Evolutionary conservation across 2,329 filamentous ascomycete species (phyloP), one percentile per base, ranked within the genome.

Genomic region (Ophiostoma quercus): DNA sequence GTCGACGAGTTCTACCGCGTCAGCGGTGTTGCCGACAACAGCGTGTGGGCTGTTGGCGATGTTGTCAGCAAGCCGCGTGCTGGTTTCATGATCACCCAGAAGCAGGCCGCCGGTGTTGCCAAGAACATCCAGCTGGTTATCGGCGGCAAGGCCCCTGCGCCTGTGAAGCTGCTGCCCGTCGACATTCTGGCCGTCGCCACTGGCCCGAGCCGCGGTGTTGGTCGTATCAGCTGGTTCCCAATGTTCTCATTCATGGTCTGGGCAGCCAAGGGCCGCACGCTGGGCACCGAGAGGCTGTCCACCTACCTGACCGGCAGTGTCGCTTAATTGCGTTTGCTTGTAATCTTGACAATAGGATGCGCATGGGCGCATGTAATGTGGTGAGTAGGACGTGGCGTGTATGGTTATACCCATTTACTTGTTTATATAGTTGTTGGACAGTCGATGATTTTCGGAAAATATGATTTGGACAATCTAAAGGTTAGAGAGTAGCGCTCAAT

Each of bases 41-140:
- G 72, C 68, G 80, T 85, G 32, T 87, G 85, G 84, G 84, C 84
- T 8, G 80, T 81, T 2, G 85, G 85, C 32, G 85, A 87, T 69
- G 77, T 85, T 60, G 81, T 86, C 32, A 82, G 80, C 73, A 81
- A 81, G 74, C 84, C 84, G 29, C 79, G 81, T 19, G 79, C 77
- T n/a, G 78, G 78, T 37, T 83, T 80, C 71, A 76, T 82, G 41
- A 76, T 80, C 70, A 77, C 81, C 8, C 76, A 85, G 70, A 84
- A 84, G 73, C 84, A 86, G 82, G 83, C 84, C 2, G 80, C 80
- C 25, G 82, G 82, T 39, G 84, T 86, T 2, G 82, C 79, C 66
- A 84, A 83, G 78, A 87, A 87, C 74, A 78, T 87, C 68, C 82
- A 82, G n/a, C 79, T 82, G 16, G 79, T 76, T 3, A 76, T 86